Percentiles rank a stretch among this genome's conserved stretches.
phyloP scores from a whole-genome alignment of 257 asterid genomes.

The Linderniella brevidens region DNA sequence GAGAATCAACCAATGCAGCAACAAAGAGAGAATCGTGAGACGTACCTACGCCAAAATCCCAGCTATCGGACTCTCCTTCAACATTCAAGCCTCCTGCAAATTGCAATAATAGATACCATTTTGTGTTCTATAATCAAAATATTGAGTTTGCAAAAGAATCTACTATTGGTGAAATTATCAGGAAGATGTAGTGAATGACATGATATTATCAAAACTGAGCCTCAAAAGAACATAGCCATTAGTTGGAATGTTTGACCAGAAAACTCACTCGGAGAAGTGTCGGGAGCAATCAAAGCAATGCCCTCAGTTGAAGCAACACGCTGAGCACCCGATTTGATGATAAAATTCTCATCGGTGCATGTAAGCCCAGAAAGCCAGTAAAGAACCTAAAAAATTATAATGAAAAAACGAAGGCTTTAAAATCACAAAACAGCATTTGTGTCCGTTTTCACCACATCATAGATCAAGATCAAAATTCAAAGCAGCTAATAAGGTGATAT shows the following conservation, averaged over 20 bases:
- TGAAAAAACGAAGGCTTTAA: neutral
- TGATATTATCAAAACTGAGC: no score
- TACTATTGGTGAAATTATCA: no score
- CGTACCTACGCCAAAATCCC: slow-evolving; percentile 99
- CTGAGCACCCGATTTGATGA: slow-evolving; percentile 85
- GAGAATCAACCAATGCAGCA: neutral
- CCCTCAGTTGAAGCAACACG: slow-evolving; percentile 80
- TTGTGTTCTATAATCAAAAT: neutral
- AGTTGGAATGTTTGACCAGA: neutral
- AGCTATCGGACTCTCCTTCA: slow-evolving; percentile 95
- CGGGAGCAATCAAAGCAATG: slow-evolving; percentile 56
- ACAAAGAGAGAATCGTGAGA: neutral
- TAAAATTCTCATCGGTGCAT: slow-evolving; percentile 90
- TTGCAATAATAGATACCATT: slow-evolving; percentile 9
- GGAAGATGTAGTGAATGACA: no score
- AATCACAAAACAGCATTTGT: neutral
- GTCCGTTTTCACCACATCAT: no score
- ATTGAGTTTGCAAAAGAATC: neutral
- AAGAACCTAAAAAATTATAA: slow-evolving; percentile 34
- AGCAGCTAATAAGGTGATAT: no score
- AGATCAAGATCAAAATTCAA: no score
- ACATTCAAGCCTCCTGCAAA: slow-evolving; percentile 93
- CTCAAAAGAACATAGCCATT: no score
- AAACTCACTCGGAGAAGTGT: slow-evolving; percentile 84
- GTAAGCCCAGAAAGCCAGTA: slow-evolving; percentile 97